Conservation (phyloP, 1,139 yeast genomes). For the Spathaspora jeffriesii region DNA sequence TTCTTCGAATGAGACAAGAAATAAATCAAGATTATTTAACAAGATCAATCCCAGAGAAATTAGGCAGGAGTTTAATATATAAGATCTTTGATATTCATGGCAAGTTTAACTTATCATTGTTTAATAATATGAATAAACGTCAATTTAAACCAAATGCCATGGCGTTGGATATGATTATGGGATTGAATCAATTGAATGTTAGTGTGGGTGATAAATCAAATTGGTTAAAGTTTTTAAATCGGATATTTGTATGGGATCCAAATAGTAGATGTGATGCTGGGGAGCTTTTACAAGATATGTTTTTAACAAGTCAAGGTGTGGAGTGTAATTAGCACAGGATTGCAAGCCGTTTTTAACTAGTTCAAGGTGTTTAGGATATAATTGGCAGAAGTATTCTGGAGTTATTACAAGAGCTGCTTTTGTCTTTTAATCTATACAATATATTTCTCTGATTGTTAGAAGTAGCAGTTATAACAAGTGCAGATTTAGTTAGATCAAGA, state of each 20-base stretch:
- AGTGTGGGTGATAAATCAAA: constrained; percentile 5
- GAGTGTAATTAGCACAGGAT: too few relatives aligned
- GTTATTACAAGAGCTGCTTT: too few relatives aligned
- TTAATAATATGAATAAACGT: constrained; percentile 23
- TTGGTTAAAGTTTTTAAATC: constrained; percentile 33
- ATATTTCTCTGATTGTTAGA: too few relatives aligned
- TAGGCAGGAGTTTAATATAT: constrained; percentile 32
- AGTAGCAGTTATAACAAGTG: too few relatives aligned
- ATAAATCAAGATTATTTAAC: neutral
- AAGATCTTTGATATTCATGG: constrained; percentile 45
- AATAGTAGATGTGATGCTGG: constrained; percentile 40
- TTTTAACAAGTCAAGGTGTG: constrained; percentile 6
- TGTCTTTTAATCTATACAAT: too few relatives aligned
- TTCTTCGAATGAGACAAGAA: constrained; percentile 23
- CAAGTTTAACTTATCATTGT: constrained; percentile 29
- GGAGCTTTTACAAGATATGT: constrained; percentile 42
- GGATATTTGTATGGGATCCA: constrained; percentile 60
- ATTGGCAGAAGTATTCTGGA: too few relatives aligned
- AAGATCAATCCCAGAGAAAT: constrained; percentile 21
- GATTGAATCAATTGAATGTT: constrained; percentile 21
- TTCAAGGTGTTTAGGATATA: too few relatives aligned
- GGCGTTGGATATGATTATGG: constrained; percentile 43
- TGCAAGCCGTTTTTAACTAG: too few relatives aligned
- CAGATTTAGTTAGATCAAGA: too few relatives aligned
- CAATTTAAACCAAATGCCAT: constrained; percentile 29